Evolutionary conservation across 2,329 filamentous ascomycete genomes (phyloP), one percentile per base, ranked within the genome.

Genomic region (Arthrinium phaeospermum): DNA sequence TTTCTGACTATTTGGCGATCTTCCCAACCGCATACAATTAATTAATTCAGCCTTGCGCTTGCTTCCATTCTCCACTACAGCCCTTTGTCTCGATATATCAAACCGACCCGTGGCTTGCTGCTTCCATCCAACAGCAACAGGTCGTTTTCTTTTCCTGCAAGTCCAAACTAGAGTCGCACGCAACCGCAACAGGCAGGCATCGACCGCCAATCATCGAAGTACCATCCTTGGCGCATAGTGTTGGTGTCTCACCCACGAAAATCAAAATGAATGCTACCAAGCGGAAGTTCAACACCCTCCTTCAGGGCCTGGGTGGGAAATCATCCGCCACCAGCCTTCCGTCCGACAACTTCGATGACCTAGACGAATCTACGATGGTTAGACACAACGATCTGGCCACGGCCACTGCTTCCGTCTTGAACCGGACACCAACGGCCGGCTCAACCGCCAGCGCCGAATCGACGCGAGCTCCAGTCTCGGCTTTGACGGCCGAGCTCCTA

Each of bases 221-320:
- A 61, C 14, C 14, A 22, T 61, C 10, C 27, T 34, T n/a, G 16
- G 57, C 34, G 14, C 24, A 14, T 10, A 22, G 30, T 61, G 30
- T 22, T 14, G 57, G n/a, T 64, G 57, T 64, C 57, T 64, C 57
- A 64, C 57, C 57, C 30, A 41, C 8, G 13, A 14, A 64, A 64
- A 30, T 7, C 57, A 41, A 37, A n/a, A 93, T 95, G 86, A 93
- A 93, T 79, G 90, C 92, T 34, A 94, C 92, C n/a, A 96, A 95
- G 84, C 89, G 93, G 77, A 95, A 95, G 82, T 95, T 95, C 85
- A 93, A 95, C 82, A 88, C 89, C 77, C 87, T 95, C 22, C 86
- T 95, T 41, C 92, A 94, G 79, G 86, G 90, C 75, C 86, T 92
- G 77, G 89, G 89, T 78, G 89, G 84, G 77, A 81, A 82, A 78